Evolutionary conservation across 2,329 filamentous ascomycete genomes (phyloP), one percentile per base, ranked within the genome.

Genomic region (Colletotrichum sp.): DNA sequence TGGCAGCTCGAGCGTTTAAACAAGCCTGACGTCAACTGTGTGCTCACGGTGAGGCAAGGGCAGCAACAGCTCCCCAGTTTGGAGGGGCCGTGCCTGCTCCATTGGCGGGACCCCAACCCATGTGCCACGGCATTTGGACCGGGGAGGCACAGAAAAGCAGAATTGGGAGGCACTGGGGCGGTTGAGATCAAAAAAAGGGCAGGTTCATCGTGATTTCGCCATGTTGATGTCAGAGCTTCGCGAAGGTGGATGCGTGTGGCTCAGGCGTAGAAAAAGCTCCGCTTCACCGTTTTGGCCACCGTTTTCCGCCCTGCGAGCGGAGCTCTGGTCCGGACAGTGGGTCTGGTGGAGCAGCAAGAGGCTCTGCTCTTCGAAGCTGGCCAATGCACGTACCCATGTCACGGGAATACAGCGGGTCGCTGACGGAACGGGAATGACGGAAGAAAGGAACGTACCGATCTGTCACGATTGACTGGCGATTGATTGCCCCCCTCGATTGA

Each of bases 211-310:
- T 16, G 22, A 68, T 75, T 75, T 72, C 75, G 75, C 71, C 72
- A 77, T 75, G 62, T 77, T 77, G 75, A 76, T 76, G 75, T 77
- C 75, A 77, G 39, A 75, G 56, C 48, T 48, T 22, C 18, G 36
- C 52, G 70, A 48, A 55, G 67, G 60, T 75, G 30, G 73, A 66
- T 70, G 73, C 43, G 16, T 73, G 43, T 22, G 43, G 43, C n/a
- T 22, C 43, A 52, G 48, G 66, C 55, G n/a, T n/a, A 58, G 67
- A 48, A 32, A 56, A 25, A 48, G 28, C 22, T 60, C 66, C 55
- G 52, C 32, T 32, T 18, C 36, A 27, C 48, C 25, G 43, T 55
- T 58, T 27, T 10, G 60, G 13, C 66, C 56, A 58, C 60, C 30
- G 15, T 60, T 13, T 74, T 30, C 32, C 12, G 61, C 43, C 55